A percentile compares a stretch with the other conserved stretches of the same genome.
Evolutionary conservation across 805 yeast species (phyloP).

Genomic region (Ogataea corticis): DNA sequence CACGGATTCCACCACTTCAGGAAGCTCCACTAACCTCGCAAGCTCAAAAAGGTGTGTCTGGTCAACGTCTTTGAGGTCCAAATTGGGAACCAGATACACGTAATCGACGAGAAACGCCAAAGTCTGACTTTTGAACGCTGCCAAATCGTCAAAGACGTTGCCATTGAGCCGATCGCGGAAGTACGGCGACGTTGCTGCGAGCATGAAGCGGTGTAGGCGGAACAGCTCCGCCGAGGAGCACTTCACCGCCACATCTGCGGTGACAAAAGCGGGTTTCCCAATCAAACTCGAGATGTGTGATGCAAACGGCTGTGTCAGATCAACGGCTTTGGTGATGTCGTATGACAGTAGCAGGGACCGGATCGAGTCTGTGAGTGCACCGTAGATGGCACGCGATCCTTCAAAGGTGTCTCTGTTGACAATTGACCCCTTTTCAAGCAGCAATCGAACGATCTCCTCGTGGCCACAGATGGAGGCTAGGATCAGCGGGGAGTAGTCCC

Average conservation of each 20-base stretch:
- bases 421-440: conserved; percentile 67
- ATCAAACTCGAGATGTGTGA: conserved; percentile 59
- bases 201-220: conserved; percentile 42
- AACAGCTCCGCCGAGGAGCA: conserved; percentile 19
- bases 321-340: conserved; percentile 70
- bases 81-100: conserved; percentile 27
- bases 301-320: conserved; percentile 70
- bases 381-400: conserved; percentile 76
- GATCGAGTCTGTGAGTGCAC: conserved; percentile 70
- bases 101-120: conserved; percentile 35
- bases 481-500: conserved; percentile 75
- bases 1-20: conserved; percentile 35
- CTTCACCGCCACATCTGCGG: conserved; percentile 36
- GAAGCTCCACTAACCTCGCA: conserved; percentile 41
- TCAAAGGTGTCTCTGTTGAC: conserved; percentile 82
- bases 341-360: conserved; percentile 55
- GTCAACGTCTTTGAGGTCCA: conserved; percentile 37
- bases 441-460: conserved; percentile 55
- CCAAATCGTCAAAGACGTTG: neutral
- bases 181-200: conserved; percentile 30
- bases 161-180: conserved; percentile 2
- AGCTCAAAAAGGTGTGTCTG: conserved; percentile 29
- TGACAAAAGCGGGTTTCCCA: conserved; percentile 25
- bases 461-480: conserved; percentile 79
- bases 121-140: conserved; percentile 26